phyloP scores from a whole-genome alignment of 306 rosid genomes.

The Medicago lupulina region DNA sequence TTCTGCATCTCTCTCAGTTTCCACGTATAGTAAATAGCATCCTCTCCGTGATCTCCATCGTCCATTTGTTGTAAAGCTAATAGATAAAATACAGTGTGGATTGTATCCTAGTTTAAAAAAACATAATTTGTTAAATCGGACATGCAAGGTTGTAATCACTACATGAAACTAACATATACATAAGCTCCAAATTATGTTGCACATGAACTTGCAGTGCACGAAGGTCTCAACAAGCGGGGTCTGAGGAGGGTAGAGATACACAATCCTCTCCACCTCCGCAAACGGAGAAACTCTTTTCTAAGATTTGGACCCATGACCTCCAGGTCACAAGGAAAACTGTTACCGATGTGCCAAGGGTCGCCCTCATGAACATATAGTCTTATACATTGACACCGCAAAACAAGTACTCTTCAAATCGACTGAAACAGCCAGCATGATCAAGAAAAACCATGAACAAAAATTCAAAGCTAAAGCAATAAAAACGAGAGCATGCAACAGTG shows the following conservation, averaged over 20 bases:
- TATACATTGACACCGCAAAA: slow-evolving; percentile 2
- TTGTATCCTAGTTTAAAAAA: slow-evolving; percentile 65
- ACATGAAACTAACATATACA: not conserved
- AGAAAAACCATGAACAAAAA: not conserved
- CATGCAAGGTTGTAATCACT: slow-evolving; percentile 30
- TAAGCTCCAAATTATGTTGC: not conserved
- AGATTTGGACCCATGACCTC: too few relatives aligned
- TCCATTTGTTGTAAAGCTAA: slow-evolving; percentile 95
- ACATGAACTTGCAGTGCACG: not conserved
- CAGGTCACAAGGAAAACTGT: not conserved
- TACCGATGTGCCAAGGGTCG: not conserved
- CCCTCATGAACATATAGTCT: not conserved
- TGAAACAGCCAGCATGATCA: not conserved
- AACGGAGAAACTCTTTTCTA: not conserved
- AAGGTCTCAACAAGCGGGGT: not conserved
- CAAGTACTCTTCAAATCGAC: not conserved
- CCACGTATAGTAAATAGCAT: slow-evolving; percentile 76
- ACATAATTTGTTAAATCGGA: not conserved
- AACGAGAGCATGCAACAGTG: not conserved
- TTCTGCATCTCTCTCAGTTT: slow-evolving; percentile 86
- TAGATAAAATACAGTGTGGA: slow-evolving; percentile 73
- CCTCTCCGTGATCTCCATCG: slow-evolving; percentile 72
- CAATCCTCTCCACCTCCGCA: not conserved
- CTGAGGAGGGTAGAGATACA: not conserved
- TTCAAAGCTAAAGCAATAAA: not conserved